Conservation (phyloP, 805 yeast species). For the Kazachstania martiniae region DNA sequence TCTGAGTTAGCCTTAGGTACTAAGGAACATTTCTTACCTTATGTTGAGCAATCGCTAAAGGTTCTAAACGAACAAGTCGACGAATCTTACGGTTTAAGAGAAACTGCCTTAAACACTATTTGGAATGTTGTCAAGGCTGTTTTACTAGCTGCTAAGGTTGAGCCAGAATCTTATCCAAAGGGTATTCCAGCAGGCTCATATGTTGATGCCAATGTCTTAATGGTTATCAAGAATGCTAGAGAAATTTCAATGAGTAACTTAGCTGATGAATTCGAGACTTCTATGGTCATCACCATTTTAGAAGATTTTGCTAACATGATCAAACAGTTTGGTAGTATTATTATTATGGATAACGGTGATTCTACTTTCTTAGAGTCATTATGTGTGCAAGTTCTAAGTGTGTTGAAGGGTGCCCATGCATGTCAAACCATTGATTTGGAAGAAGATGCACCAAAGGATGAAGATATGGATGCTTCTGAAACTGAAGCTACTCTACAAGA, state of each 20-base stretch:
- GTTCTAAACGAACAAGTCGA: constrained; percentile 61
- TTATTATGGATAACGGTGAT: constrained; percentile 50
- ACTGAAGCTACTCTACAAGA: constrained; percentile 66
- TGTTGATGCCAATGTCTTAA: constrained; percentile 45
- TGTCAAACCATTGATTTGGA: constrained; percentile 72
- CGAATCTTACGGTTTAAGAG: constrained; percentile 85
- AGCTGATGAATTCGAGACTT: constrained; percentile 72
- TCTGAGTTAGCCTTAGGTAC: constrained; percentile 85
- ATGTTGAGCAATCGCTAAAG: constrained; percentile 58
- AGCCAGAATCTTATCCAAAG: constrained; percentile 45
- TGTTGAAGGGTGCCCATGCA: constrained; percentile 73
- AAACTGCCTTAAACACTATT: constrained; percentile 68
- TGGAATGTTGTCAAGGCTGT: constrained; percentile 77
- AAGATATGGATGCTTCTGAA: constrained; percentile 45
- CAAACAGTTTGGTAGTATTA: constrained; percentile 56
- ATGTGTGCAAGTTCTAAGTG: constrained; percentile 57
- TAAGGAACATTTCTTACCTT: constrained; percentile 66
- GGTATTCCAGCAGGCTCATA: constrained; percentile 54
- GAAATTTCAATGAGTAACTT: constrained; percentile 49
- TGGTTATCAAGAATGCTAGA: constrained; percentile 58
- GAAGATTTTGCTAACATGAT: constrained; percentile 63
- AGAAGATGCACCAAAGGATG: constrained; percentile 47
- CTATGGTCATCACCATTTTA: constrained; percentile 69
- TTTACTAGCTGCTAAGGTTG: constrained; percentile 36
- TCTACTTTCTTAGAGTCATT: constrained; percentile 52